Evolutionary conservation across 1,139 yeast species (phyloP).

Genomic region (Lodderomyces jiufengensis): DNA sequence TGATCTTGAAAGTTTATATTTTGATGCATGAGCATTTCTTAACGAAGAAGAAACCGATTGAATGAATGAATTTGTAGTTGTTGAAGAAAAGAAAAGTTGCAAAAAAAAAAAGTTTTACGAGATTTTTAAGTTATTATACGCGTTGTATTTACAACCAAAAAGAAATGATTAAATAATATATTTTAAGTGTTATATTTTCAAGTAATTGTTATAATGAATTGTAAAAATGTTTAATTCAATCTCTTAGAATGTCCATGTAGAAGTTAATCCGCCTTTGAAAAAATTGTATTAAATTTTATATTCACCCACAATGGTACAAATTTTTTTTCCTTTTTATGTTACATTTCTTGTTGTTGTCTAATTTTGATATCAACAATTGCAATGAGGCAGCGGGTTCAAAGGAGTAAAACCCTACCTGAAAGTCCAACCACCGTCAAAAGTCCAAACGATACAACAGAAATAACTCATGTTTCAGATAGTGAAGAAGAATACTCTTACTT

Average conservation of each 20-base stretch:
- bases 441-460: constrained; percentile 7
- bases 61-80: constrained; percentile 7
- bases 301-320: no score
- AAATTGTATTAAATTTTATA: no score
- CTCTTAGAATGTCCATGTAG: no score
- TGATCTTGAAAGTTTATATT: no score
- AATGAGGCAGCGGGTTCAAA: neutral
- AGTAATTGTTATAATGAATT: no score
- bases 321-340: no score
- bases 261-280: no score
- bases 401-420: neutral
- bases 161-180: no score
- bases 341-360: neutral
- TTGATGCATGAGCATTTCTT: constrained; percentile 5
- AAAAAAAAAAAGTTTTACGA: neutral
- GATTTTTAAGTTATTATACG: no score
- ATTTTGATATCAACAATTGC: neutral
- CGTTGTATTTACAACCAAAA: no score
- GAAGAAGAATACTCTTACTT: constrained; percentile 14
- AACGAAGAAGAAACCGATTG: constrained; percentile 8
- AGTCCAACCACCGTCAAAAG: neutral
- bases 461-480: constrained; percentile 13
- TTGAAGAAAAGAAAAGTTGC: constrained; percentile 1
- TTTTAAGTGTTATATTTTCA: no score
- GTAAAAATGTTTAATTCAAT: no score